phyloP scores from a whole-genome alignment of 2,329 filamentous ascomycete genomes.

The Sporothrix euskadiensis region DNA sequence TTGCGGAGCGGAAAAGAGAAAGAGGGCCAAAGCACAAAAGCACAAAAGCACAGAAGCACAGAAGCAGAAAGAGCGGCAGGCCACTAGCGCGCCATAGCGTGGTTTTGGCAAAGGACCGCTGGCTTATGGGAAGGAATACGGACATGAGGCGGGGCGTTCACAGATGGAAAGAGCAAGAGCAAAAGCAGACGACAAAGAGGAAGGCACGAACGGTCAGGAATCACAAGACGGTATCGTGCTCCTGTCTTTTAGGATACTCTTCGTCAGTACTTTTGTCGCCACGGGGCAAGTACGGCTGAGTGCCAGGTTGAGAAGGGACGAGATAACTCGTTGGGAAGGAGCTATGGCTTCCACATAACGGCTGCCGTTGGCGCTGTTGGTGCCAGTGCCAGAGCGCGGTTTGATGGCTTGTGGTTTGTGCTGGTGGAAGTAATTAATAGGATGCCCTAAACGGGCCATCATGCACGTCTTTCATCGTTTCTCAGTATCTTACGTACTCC shows the following conservation, averaged over 20 bases:
- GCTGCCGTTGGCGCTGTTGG: background rate
- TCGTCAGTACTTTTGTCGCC: background rate
- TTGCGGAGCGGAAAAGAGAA: background rate
- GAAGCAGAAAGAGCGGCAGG: background rate
- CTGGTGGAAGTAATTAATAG: background rate
- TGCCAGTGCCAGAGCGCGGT: background rate
- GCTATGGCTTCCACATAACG: background rate
- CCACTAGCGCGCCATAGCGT: conserved; percentile 7
- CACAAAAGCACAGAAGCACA: background rate
- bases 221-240: background rate
- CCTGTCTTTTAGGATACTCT: background rate
- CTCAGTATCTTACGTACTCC: background rate
- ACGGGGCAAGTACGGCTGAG: background rate
- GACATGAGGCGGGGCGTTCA: background rate
- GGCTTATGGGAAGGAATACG: background rate
- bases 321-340: background rate
- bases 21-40: background rate
- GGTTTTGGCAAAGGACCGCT: background rate
- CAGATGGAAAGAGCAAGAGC: background rate
- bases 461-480: background rate
- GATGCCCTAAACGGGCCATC: background rate
- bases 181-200: background rate
- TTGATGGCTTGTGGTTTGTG: background rate
- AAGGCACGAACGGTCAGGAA: background rate
- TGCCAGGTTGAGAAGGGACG: background rate